A percentile compares a stretch with the other conserved stretches of the same genome.
Conservation (phyloP, 2,329 filamentous ascomycete genomes). For the Aspergillus clavatus region DNA sequence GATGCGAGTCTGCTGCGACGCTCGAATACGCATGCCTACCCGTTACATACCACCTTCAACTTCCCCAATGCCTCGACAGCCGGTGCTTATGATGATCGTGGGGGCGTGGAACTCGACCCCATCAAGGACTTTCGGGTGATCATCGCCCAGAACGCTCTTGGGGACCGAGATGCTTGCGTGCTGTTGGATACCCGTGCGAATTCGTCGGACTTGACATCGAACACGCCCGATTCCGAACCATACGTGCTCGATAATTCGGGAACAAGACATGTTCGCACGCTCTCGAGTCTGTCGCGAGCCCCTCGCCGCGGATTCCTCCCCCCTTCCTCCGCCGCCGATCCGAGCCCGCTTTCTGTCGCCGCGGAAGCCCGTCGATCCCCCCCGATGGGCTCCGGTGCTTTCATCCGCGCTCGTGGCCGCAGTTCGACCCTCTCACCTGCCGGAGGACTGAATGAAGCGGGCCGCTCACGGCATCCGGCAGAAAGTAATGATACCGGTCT, state of each 20-base stretch:
- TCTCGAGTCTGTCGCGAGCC: conserved; percentile 35
- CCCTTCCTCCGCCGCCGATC: conserved; percentile 33
- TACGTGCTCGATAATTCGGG: conserved; percentile 28
- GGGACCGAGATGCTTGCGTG: conserved; percentile 45
- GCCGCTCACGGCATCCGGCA: conserved; percentile 34
- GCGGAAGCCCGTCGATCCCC: conserved; percentile 30
- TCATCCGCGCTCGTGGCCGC: conserved; percentile 40
- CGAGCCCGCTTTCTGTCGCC: conserved; percentile 30
- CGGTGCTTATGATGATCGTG: conserved; percentile 45
- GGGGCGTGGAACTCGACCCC: conserved; percentile 43
- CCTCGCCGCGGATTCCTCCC: conserved; percentile 30
- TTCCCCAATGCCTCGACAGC: conserved; percentile 41
- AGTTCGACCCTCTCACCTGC: conserved; percentile 42
- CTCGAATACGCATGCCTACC: conserved; percentile 39
- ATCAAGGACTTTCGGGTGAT: conserved; percentile 44
- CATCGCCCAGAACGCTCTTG: conserved; percentile 46
- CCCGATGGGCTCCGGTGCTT: conserved; percentile 33
- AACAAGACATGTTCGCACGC: conserved; percentile 33
- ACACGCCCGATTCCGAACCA: conserved; percentile 34
- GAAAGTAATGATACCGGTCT: conserved; percentile 50
- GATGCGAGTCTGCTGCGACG: conserved; percentile 41
- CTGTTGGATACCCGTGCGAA: conserved; percentile 40
- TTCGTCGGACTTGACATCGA: conserved; percentile 22
- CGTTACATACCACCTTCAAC: conserved; percentile 38
- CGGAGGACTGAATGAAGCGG: conserved; percentile 28